Evolutionary conservation across 1,139 yeast species (phyloP), one percentile per base, ranked within the genome.

Genomic region (Yamadazyma aaseri): DNA sequence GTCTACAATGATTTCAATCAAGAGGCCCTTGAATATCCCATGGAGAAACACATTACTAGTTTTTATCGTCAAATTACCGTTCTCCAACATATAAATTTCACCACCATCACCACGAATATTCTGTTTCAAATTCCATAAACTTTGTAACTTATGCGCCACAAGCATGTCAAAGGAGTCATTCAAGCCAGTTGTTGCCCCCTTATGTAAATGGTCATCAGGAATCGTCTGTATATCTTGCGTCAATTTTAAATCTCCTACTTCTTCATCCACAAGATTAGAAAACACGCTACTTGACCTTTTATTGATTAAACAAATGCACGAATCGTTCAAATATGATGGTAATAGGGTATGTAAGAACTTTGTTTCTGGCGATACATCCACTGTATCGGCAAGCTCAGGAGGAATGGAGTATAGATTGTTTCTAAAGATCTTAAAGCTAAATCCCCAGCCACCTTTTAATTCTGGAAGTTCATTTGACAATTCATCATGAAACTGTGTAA

Each of bases 41-140:
- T 84, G 92, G 11, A 85, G 62, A 36, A 80, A 78, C 33, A 85
- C 77, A 48, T 86, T 86, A 18, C 85, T 80, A 0, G 89, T 75
- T 34, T 86, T 62, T n/a, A 71, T 66, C 7, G 55, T 54, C 40
- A 71, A 51, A 33, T 67, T 65, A 3, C 73, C 72, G 42, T 71
- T 72, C 38, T 70, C 76, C 12, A 76, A 48, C 40, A 70, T 66
- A 49, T 81, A 84, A 2, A 77, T 73, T 35, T 74, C 74, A 1
- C 86, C 86, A 4, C 92, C 92, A 42, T 84, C 92, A 2, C 94
- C 95, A 44, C 77, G 74, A 29, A 85, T 71, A n/a, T 76, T 66
- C 55, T 86, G 95, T 39, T 86, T 65, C 35, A 77, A 70, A 1
- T 70, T 62, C 95, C 95, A 86, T 35, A 82, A 56, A 45, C 87